These are phyloP conservation scores for Hura crepitans DNA, from an alignment of 441 rosid species.

Conservation along the genomic window DNA sequence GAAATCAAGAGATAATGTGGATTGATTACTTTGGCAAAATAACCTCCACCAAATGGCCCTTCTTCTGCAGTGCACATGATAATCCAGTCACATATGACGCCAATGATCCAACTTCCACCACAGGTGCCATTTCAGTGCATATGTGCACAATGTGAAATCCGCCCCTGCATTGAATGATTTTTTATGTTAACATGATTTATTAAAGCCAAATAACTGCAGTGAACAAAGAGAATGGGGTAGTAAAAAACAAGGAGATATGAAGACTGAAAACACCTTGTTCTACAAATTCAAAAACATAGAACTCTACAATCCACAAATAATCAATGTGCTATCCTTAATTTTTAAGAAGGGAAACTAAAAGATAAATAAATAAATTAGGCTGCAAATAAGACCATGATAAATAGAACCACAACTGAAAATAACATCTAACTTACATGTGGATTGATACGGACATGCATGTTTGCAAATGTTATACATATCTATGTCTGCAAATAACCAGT, in stretches of 20 bases:
- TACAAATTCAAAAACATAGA: background rate
- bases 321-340: background rate
- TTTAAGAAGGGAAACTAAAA: constrained; percentile 6
- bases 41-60: constrained; percentile 77
- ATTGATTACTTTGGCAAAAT: constrained; percentile 69
- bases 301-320: background rate
- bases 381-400: background rate
- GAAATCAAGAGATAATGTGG: constrained; percentile 2
- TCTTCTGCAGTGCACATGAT: constrained; percentile 54
- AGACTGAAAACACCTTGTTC: background rate
- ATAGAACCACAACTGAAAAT: background rate
- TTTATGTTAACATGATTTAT: constrained; percentile 14
- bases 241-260: background rate
- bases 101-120: constrained; percentile 61
- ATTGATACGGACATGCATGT: background rate
- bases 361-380: background rate
- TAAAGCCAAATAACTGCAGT: background rate
- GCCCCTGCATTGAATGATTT: constrained; percentile 44
- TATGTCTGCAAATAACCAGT: background rate
- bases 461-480: background rate
- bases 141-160: constrained; percentile 68
- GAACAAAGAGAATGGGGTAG: background rate
- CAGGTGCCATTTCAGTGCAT: constrained; percentile 81
- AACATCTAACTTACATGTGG: background rate
- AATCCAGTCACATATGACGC: constrained; percentile 63